These are phyloP conservation scores for Leptographium procerum DNA, from an alignment of 2,329 filamentous ascomycete genomes.

Conservation along the genomic window DNA sequence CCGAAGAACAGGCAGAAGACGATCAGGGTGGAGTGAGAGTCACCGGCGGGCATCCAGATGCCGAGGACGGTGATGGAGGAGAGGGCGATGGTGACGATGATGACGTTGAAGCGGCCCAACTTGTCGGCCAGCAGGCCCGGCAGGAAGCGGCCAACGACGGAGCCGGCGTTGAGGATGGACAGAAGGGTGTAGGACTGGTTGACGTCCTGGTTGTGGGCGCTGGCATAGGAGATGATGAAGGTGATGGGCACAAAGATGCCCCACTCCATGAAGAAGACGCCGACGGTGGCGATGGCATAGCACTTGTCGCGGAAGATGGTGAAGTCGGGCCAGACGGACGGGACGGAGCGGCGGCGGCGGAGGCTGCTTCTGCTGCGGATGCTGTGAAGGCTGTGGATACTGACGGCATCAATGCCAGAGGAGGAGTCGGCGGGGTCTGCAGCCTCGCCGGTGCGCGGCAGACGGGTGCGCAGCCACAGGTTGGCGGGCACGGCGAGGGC, in stretches of 20 bases:
- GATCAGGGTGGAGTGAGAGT: constrained; percentile 45
- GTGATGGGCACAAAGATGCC: constrained; percentile 63
- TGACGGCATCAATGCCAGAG: too few relatives aligned
- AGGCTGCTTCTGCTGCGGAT: background rate
- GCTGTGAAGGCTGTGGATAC: too few relatives aligned
- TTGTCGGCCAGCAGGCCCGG: constrained; percentile 67
- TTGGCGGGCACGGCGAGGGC: constrained; percentile 35
- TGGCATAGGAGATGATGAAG: constrained; percentile 63
- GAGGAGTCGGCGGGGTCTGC: constrained; percentile 6
- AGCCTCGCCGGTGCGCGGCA: constrained; percentile 26
- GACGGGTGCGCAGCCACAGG: constrained; percentile 38
- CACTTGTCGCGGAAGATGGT: constrained; percentile 47
- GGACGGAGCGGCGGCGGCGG: background rate
- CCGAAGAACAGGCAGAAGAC: constrained; percentile 65
- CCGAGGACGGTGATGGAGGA: constrained; percentile 47
- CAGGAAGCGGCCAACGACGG: constrained; percentile 62
- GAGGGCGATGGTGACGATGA: constrained; percentile 53
- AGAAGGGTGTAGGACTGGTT: constrained; percentile 62
- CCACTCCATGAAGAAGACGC: constrained; percentile 61
- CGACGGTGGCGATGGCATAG: constrained; percentile 49
- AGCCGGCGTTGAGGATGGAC: constrained; percentile 71
- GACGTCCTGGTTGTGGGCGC: constrained; percentile 45
- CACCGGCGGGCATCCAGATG: constrained; percentile 57
- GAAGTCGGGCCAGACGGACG: constrained; percentile 43
- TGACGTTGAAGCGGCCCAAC: constrained; percentile 70